Percentiles rank a stretch among this genome's conserved stretches.
Evolutionary conservation across 2,329 filamentous ascomycete species (phyloP).

Genomic region (Colletotrichum sp.): DNA sequence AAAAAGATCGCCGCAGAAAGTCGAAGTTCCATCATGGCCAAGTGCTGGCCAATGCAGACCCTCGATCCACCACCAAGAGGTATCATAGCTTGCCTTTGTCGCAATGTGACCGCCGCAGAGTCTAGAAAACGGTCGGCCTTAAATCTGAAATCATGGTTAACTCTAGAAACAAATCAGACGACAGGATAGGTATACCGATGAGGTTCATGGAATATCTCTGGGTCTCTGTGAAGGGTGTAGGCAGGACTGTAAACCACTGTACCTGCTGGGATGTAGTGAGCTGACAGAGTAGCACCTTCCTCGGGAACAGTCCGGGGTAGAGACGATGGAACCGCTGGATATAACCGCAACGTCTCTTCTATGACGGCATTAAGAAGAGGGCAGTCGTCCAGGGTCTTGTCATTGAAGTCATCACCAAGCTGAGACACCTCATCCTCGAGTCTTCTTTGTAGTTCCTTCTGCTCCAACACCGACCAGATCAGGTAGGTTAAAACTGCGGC

Average conservation of each 20-base stretch:
- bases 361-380: conserved; percentile 48
- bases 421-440: conserved; percentile 39
- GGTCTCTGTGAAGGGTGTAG: conserved; percentile 52
- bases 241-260: conserved; percentile 45
- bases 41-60: conserved; percentile 60
- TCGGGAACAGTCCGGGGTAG: conserved; percentile 45
- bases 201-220: conserved; percentile 44
- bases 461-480: conserved; percentile 41
- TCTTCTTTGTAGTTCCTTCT: conserved; percentile 30
- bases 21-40: conserved; percentile 63
- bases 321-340: conserved; percentile 41
- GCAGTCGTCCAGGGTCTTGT: conserved; percentile 37
- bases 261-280: conserved; percentile 42
- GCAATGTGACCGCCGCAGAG: conserved; percentile 11
- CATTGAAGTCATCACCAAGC: conserved; percentile 27
- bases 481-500: conserved; percentile 55
- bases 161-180: too few relatives aligned
- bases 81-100: conserved; percentile 53
- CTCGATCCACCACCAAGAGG: conserved; percentile 55
- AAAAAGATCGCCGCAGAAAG: conserved; percentile 58
- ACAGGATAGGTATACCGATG: conserved; percentile 18
- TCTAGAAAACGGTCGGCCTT: background rate
- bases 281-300: conserved; percentile 41
- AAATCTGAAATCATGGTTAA: conserved; percentile 15
- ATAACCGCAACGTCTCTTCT: conserved; percentile 49